Conservation (phyloP, 805 yeast genomes). For the Hanseniaspora mollemarum region DNA sequence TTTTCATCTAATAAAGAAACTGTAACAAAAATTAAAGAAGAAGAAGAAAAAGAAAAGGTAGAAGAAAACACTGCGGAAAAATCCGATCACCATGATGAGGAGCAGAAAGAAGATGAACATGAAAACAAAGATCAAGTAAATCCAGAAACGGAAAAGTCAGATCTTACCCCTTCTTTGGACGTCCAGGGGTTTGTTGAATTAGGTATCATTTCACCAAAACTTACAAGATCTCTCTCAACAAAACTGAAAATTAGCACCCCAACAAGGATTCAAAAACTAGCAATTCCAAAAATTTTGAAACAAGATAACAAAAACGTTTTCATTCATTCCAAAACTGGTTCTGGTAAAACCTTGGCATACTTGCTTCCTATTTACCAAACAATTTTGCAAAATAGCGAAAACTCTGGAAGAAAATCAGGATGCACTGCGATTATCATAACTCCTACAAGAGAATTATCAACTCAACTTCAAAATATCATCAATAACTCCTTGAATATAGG, state of each 20-base stretch:
- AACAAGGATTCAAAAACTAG: slow-evolving; percentile 76
- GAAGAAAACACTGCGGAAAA: slow-evolving; percentile 27
- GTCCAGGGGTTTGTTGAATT: slow-evolving; percentile 59
- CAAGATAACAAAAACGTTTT: slow-evolving; percentile 47
- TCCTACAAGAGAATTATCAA: slow-evolving; percentile 92
- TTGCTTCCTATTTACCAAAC: slow-evolving; percentile 69
- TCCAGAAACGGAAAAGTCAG: slow-evolving; percentile 37
- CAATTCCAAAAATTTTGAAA: slow-evolving; percentile 50
- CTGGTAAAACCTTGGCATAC: slow-evolving; percentile 90
- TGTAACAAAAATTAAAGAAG: slow-evolving; percentile 27
- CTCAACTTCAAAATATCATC: slow-evolving; percentile 62
- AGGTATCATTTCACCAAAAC: slow-evolving; percentile 48
- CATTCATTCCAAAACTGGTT: slow-evolving; percentile 95
- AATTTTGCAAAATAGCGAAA: slow-evolving; percentile 42
- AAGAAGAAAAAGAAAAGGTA: slow-evolving; percentile 29
- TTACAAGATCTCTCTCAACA: slow-evolving; percentile 40
- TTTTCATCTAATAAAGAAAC: slow-evolving; percentile 61
- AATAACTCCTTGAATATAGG: slow-evolving; percentile 45
- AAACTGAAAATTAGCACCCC: slow-evolving; percentile 53
- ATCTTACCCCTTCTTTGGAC: slow-evolving; percentile 63
- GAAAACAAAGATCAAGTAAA: slow-evolving; percentile 31
- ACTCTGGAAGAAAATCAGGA: slow-evolving; percentile 47
- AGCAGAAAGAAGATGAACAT: slow-evolving; percentile 26
- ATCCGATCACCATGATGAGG: slow-evolving; percentile 30
- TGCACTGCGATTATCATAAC: slow-evolving; percentile 78